A percentile compares a stretch with the other conserved stretches of the same genome.
phyloP scores from a whole-genome alignment of 768 basidiomycete species.

The Termitomyces sp. region DNA sequence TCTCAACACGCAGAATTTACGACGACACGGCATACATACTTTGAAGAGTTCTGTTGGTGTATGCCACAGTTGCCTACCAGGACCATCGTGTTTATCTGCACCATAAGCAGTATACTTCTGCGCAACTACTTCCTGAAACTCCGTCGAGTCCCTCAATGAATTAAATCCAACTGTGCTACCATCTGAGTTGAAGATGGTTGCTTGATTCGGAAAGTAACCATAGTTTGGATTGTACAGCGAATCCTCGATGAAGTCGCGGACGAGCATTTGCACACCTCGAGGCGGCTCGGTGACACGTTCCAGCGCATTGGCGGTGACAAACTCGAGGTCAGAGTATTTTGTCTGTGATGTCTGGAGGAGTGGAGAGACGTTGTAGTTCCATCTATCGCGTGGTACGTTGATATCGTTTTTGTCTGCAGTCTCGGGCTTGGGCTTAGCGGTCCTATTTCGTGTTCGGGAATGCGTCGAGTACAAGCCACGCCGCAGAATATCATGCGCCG shows the following conservation, averaged over 20 bases:
- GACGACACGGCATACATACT: constrained; percentile 37
- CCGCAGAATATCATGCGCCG: constrained; percentile 12
- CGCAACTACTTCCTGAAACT: constrained; percentile 83
- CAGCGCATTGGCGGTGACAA: constrained; percentile 70
- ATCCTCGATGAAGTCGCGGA: constrained; percentile 95
- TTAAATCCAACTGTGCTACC: constrained; percentile 63
- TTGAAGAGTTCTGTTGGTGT: constrained; percentile 98
- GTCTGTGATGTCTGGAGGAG: constrained; percentile 47
- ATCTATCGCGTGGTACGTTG: constrained; percentile 45
- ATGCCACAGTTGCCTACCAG: constrained; percentile 94
- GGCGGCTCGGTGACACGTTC: constrained; percentile 57
- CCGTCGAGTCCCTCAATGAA: constrained; percentile 54
- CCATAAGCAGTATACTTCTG: constrained; percentile 71
- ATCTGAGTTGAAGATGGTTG: constrained; percentile 76
- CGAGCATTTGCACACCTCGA: constrained; percentile 84
- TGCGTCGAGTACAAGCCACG: constrained; percentile 19
- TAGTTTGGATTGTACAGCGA: constrained; percentile 95
- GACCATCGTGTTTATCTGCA: constrained; percentile 52
- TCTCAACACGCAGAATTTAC: constrained; percentile 2
- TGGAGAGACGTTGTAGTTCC: constrained; percentile 73
- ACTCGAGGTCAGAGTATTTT: constrained; percentile 35
- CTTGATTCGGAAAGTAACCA: constrained; percentile 94
- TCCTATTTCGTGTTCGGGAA: constrained; percentile 7
- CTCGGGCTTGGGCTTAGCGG: constrained; percentile 4
- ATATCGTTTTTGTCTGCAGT: constrained; percentile 10